Evolutionary conservation across 2,329 filamentous ascomycete species (phyloP), one percentile per base, ranked within the genome.

Genomic region (Hypoxylon sp.): DNA sequence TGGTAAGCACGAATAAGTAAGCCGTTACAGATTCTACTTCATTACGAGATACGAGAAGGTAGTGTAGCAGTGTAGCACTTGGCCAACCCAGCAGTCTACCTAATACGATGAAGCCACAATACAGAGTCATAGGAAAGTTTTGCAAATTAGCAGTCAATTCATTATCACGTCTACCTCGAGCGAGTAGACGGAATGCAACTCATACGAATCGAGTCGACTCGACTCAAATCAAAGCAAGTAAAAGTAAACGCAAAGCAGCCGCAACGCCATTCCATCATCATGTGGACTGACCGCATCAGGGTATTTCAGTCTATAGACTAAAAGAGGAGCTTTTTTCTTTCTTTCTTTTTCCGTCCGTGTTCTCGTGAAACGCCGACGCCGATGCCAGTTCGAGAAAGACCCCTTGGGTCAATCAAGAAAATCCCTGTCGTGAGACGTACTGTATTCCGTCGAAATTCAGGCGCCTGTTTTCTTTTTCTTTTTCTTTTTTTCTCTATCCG

Each of bases 401-500:
- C 11, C 38, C 7, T 55, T 2, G 34, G 34, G 28, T 43, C 30
- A 36, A 52, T 52, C 30, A 28, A 17, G 9, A 17, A 10, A 10
- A 41, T 41, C 28, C 19, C 25, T 51, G 61, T 64, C 61, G 61
- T 53, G 61, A 59, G 61, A 64, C 61, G 23, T 55, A 17, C 28
- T 45, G n/a, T 59, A 32, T 57, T 50, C 52, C 43, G 41, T 34
- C 32, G 28, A 50, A 55, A 49, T 43, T 36, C 30, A 13, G 17
- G 13, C n/a, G n/a, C 25, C 28, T 41, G 25, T 28, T 55, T 43
- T 30, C 19, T 19, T 61, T 50, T 61, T 61, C 23, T 21, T 41
- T 34, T 28, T 55, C 34, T 30, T 25, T 19, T 61, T 50, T 61
- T 61, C 23, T 65, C 56, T 65, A 56, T 57, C 61, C 61, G 51